Evolutionary conservation across 176 grass and related monocot genomes (phyloP), one percentile per base, ranked within the genome.

Genomic region (Oropetium thomaeum): DNA sequence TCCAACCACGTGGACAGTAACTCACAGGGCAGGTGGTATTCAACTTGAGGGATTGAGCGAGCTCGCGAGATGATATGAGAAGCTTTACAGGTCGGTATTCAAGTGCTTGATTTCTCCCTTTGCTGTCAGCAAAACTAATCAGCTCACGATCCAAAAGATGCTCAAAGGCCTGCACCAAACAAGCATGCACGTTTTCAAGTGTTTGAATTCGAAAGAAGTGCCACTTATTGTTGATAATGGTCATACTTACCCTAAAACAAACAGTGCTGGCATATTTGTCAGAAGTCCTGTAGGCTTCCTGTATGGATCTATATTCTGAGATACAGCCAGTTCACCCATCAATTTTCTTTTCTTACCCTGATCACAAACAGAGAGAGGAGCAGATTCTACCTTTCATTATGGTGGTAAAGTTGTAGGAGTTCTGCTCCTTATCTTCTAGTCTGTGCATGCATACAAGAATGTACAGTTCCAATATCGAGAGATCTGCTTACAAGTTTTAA

Each of bases 401-500:
- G 67, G 83, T 85, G 45, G 67, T 93, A 80, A 97, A 97, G 82
- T 93, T 97, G 84, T 87, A 92, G 29, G 83, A 92, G 41, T 67
- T 89, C 66, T 91, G 86, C 81, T 97, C 94, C 80, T 97, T 97
- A 73, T 67, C 73, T 75, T 97, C 88, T 67, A 97, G 72, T 75
- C 94, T 91, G 68, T 87, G 81, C 94, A 97, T 97, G 86, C 94
- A 97, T 31, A 97, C 90, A 58, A 97, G 85, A 75, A 97, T 81
- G 73, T 97, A 93, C 10, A 97, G 75, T 70, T 97, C 94, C 84
- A 97, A 75, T 75, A 97, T 91, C 23, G 95, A 97, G 45, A 86
- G 64, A 60, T 86, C 95, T 97, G 91, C 22, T 63, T 71, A 63
- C 47, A 82, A 19, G 74, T 81, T 70, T 85, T 77, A 48, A 26